Base-by-base conservation (phyloP, 768 basidiomycete genomes). In the Cubamyces sp. region DNA sequence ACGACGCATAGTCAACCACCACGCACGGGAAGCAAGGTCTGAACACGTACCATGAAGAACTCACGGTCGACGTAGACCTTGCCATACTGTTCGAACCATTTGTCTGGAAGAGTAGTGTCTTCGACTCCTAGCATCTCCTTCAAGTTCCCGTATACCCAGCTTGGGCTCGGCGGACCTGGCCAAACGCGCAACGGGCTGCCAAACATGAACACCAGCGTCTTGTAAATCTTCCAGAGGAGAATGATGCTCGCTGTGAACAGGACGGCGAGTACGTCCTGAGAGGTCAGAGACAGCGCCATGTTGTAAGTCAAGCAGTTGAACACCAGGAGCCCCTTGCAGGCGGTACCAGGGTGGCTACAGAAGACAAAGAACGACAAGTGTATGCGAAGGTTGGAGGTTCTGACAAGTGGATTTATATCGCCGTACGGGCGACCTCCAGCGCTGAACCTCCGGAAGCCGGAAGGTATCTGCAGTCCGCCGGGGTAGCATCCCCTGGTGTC, bases 31-130 rank as follows among this genome's bases (percentile, higher is more conserved):
- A 8, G 12, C 34, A 34, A 6, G 5, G 34, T 7, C 34, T 25
- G 3, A 19, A 8, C 45, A 46, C 45, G 12, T 46, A 83, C 85
- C 18, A 76, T 76, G 25, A 85, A 74, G 9, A 83, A 69, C 0
- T 71, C 74, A 41, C 75, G 75, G 64, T 80, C 83, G 42, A 66
- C 75, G 54, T 84, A 60, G 1, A 81, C 82, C 1, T 65, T 60
- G 0, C 86, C 86, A 64, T 84, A 82, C 60, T 82, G 69, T 37
- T 73, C 65, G 1, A 78, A 67, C 85, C 85, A 87, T 69, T 78
- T 18, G 14, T 64, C 52, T 8, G 37, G 49, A 14, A 59, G 18
- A 30, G 28, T 68, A 49, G 81, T 77, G n/a, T 81, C 74, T 4
- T 76, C 84, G 5, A 75, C 78, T 5, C 78, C 68, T 67, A 69